Conservation (phyloP, 768 basidiomycete genomes). For the Boletellus sp. region DNA sequence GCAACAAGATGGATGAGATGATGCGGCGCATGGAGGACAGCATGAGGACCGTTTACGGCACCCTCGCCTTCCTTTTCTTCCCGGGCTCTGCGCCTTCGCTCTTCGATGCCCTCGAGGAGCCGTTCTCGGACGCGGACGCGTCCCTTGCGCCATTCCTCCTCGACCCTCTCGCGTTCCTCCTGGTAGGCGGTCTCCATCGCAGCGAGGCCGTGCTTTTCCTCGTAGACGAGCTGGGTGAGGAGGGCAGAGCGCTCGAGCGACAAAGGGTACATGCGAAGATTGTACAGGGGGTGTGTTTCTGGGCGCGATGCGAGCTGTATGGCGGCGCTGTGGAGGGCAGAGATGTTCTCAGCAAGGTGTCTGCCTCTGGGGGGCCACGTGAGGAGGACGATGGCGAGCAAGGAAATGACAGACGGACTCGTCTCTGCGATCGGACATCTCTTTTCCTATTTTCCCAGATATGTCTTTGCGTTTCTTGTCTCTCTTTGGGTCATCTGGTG, state of each 20-base stretch:
- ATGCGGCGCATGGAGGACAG: slow-evolving; percentile 32
- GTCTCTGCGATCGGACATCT: slow-evolving; percentile 70
- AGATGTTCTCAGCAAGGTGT: slow-evolving; percentile 60
- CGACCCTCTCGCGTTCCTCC: slow-evolving; percentile 74
- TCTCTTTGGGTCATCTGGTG: slow-evolving; percentile 47
- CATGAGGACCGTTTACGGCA: slow-evolving; percentile 52
- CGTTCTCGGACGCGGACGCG: slow-evolving; percentile 73
- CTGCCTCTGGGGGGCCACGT: slow-evolving; percentile 43
- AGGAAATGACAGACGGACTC: slow-evolving; percentile 48
- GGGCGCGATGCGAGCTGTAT: slow-evolving; percentile 67
- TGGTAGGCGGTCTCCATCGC: slow-evolving; percentile 68
- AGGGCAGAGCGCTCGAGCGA: slow-evolving; percentile 75
- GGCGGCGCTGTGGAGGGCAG: slow-evolving; percentile 54
- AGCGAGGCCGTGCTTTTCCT: slow-evolving; percentile 67
- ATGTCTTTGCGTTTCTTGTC: slow-evolving; percentile 69
- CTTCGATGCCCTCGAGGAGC: slow-evolving; percentile 80
- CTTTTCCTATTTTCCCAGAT: slow-evolving; percentile 67
- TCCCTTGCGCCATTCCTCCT: slow-evolving; percentile 70
- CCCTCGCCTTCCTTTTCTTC: slow-evolving; percentile 91
- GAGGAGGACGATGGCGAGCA: slow-evolving; percentile 10
- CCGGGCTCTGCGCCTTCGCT: slow-evolving; percentile 69
- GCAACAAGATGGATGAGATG: not conserved
- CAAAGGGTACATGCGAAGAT: slow-evolving; percentile 67
- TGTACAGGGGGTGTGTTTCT: slow-evolving; percentile 60
- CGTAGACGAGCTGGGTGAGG: slow-evolving; percentile 59